These are phyloP conservation scores for Plasmodium falciparum DNA, from an alignment of 169 alveolate species.

Conservation along the genomic window DNA sequence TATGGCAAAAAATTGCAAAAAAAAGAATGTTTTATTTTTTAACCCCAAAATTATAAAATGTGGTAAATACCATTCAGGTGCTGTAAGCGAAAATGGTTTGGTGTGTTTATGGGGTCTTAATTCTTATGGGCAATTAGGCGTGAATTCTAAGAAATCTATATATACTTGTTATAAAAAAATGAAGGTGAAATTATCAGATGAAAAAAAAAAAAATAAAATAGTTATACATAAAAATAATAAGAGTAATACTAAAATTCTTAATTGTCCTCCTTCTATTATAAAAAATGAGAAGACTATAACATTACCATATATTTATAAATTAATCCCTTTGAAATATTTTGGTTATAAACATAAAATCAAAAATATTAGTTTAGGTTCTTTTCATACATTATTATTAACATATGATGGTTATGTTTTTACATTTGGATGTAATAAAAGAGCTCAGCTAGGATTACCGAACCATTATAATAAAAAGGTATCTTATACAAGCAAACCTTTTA, in stretches of 20 bases:
- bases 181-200: background rate
- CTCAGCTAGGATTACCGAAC: constrained; percentile 41
- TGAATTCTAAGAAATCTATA: constrained; percentile 35
- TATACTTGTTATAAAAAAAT: constrained; percentile 37
- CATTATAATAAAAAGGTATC: constrained; percentile 32
- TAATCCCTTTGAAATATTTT: constrained; percentile 35
- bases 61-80: constrained; percentile 68
- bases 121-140: constrained; percentile 49
- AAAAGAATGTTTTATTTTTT: background rate
- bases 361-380: constrained; percentile 49
- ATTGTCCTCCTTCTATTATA: background rate
- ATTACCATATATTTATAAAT: constrained; percentile 59
- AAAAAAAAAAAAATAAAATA: background rate
- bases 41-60: constrained; percentile 37
- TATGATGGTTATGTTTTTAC: constrained; percentile 60
- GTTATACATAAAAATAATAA: background rate
- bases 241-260: background rate
- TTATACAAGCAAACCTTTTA: constrained; percentile 68
- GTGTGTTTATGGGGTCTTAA: constrained; percentile 69
- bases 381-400: constrained; percentile 42
- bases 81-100: constrained; percentile 44
- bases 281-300: constrained; percentile 12
- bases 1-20: too few relatives aligned
- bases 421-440: constrained; percentile 59
- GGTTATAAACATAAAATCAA: constrained; percentile 62